Conservation (phyloP, 306 rosid genomes). For the Benincasa hispida region DNA sequence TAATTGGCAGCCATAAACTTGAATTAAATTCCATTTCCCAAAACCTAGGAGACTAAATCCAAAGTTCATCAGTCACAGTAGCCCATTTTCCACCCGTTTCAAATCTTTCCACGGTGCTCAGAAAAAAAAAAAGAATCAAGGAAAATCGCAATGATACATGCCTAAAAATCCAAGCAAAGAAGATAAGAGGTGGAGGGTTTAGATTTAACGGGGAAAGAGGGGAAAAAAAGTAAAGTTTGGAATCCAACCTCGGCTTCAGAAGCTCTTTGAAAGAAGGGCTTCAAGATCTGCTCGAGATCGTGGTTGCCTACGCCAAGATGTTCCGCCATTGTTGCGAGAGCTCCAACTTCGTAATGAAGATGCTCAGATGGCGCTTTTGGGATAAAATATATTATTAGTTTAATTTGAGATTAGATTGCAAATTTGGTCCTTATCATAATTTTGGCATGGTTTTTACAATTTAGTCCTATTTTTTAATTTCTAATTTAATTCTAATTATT, state of each 20-base stretch:
- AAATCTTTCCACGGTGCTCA: not conserved
- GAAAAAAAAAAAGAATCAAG: too few species aligned
- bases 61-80: not conserved
- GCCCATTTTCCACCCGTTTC: not conserved
- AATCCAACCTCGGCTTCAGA: slow-evolving; percentile 63
- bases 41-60: not conserved
- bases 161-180: too few species aligned
- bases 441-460: too few species aligned
- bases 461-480: too few species aligned
- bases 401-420: too few species aligned
- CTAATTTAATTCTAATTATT: too few species aligned
- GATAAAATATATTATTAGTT: too few species aligned
- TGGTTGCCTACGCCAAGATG: slow-evolving; percentile 17
- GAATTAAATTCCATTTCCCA: not conserved
- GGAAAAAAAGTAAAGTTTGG: not conserved
- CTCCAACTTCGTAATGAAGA: not conserved
- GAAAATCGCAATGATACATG: not conserved
- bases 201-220: not conserved
- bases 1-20: too few species aligned
- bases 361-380: not conserved
- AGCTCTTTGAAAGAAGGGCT: slow-evolving; percentile 64
- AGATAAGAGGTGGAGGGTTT: too few species aligned
- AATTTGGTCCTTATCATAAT: too few species aligned
- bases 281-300: slow-evolving; percentile 26
- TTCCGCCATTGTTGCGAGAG: slow-evolving; percentile 33